A percentile compares a stretch with the other conserved stretches of the same genome.
Conservation (phyloP, 1,139 yeast species). For the Hyphopichia fennica region DNA sequence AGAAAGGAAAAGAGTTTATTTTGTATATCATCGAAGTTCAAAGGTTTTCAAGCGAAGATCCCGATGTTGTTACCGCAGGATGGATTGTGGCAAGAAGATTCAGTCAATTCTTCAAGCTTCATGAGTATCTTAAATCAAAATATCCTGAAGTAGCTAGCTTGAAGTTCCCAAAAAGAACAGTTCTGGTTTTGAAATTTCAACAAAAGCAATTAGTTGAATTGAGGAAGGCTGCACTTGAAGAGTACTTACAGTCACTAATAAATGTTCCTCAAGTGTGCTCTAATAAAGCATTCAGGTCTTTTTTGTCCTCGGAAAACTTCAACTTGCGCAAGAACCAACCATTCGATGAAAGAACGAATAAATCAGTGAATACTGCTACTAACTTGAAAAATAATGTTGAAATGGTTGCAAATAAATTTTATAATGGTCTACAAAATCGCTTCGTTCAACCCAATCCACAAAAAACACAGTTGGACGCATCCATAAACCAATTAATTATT, state of each 20-base stretch:
- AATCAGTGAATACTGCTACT: not conserved
- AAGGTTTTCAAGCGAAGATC: constrained; percentile 45
- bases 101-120: constrained; percentile 75
- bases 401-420: constrained; percentile 43
- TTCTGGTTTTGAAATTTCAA: constrained; percentile 66
- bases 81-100: constrained; percentile 91
- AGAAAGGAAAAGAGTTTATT: constrained; percentile 59
- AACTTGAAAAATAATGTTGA: constrained; percentile 23
- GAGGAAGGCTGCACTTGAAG: constrained; percentile 60
- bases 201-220: constrained; percentile 63
- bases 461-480: not conserved
- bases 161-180: constrained; percentile 62
- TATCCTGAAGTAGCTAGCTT: constrained; percentile 53
- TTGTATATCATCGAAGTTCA: constrained; percentile 78
- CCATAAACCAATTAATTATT: constrained; percentile 15
- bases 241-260: constrained; percentile 59
- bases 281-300: constrained; percentile 69
- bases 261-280: constrained; percentile 69
- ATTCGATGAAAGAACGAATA: constrained; percentile 19
- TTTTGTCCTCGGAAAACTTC: constrained; percentile 74
- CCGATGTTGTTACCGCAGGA: constrained; percentile 59
- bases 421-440: constrained; percentile 42
- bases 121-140: constrained; percentile 58
- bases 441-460: constrained; percentile 12
- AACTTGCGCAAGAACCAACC: constrained; percentile 36